Base-by-base conservation (phyloP, 192 early-diverging fungal species). In the Cladochytrium replicatum region DNA sequence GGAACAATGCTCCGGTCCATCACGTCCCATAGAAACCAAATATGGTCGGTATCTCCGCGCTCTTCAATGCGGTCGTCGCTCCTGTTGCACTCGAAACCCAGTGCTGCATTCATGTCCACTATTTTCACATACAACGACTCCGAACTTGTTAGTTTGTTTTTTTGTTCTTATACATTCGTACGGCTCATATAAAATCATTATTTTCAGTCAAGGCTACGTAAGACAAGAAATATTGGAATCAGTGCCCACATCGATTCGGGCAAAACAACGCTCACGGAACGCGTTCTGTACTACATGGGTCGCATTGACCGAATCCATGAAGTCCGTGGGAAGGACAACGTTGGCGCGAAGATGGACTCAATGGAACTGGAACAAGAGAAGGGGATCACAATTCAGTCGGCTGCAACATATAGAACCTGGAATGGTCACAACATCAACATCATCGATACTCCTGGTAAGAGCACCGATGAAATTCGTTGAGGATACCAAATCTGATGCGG, bases 261-360 rank as follows among this genome's bases (percentile, higher is more conserved):
- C 58, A 76, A 76, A 64, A 99, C 95, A 9, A 99, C 95, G 1
- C 85, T 93, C 1, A 95, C 93, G 15, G 95, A 99, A 60, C 84
- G 95, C 8, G 95, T 99, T 80, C 75, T 99, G 13, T 89, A 83
- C 66, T 96, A 95, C 64, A 87, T 93, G n/a, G 92, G 95, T n/a
- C 77, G 86, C 28, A 96, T 92, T 8, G 77, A 82, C 51, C 69
- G 71, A 8, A 76, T 76, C 77, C 93, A 63, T 87, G 95, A 67
- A 79, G 88, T 86, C 62, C 59, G 75, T 4, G 74, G 74, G 1
- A 71, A 72, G 60, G 74, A 99, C 64, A 74, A 85, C 48, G 89
- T 94, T 30, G 95, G 92, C 46, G 95, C 95, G 8, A 96, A 91
- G 58, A 99, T 99, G 95, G 95, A 99, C 70, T 94, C 89, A 29